Base-by-base conservation (phyloP, 2,329 filamentous ascomycete genomes). In the Akanthomyces dipterigenus region DNA sequence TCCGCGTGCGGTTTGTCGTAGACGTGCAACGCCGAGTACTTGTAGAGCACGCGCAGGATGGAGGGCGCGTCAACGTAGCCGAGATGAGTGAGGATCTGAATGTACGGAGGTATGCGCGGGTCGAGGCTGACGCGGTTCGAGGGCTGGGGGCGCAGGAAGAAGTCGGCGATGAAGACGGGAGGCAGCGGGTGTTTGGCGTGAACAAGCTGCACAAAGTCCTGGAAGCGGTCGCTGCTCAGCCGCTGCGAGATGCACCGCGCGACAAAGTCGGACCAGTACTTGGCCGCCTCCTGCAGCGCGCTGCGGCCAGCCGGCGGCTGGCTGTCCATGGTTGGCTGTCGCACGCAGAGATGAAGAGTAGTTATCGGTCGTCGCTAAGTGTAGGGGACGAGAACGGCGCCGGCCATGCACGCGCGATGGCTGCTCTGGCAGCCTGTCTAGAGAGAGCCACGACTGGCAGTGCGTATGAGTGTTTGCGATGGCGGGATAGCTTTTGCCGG, bases 81-180 rank as follows among this genome's bases (percentile, higher is more conserved):
- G 53, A 78, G 77, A 36, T 77, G 73, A 48, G 81, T 76, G 51
- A 88, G 78, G 20, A 78, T 74, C 65, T 86, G 78, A 11, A 88
- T 70, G 68, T 87, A 89, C n/a, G 76, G 78, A 0, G 81, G 78
- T 9, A 87, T 77, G 64, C 84, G 80, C 9, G 83, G 82, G 65
- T 88, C 85, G 67, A 86, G 79, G 61, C 74, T 79, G 67, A 81
- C 74, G 65, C 72, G 68, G 66, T 80, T 80, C 55, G 71, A 70
- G 22, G 76, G 72, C 48, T 78, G 77, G 3, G 86, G 85, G 26
- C 79, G 79, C 45, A 89, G 75, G 66, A 86, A 81, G 57, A 88
- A 70, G 65, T 86, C 80, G 73, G 84, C 82, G 64, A 88, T 73
- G 62, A 77, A 70, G 12, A 73, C 64, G 8, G 83, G 75, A 3